Conservation (phyloP, 805 yeast species). For the Naumovozyma baii region DNA sequence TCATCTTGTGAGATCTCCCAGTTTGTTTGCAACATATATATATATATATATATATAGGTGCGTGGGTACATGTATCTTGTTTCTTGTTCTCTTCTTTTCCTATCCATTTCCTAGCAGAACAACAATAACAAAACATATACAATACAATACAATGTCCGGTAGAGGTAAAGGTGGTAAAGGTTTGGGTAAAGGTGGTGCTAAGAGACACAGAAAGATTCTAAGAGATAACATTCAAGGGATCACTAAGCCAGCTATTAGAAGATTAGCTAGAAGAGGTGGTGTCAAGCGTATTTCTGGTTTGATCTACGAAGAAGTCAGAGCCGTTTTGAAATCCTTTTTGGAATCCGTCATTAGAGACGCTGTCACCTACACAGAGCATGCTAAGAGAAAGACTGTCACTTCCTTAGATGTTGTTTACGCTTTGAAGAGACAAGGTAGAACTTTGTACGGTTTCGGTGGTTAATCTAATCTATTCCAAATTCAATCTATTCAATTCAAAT, state of each 20-base stretch:
- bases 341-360: constrained; percentile 98
- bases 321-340: constrained; percentile 88
- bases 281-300: constrained; percentile 99
- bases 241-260: constrained; percentile 99
- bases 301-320: constrained; percentile 98
- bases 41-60: background rate
- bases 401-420: constrained; percentile 98
- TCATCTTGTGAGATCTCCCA: background rate
- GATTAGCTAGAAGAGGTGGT: constrained; percentile 99
- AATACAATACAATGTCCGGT: constrained; percentile 63
- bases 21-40: background rate
- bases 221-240: constrained; percentile 99
- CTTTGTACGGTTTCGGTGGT: constrained; percentile 99
- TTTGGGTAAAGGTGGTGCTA: constrained; percentile 99
- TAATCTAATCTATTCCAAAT: too few relatives aligned
- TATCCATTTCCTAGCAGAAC: background rate
- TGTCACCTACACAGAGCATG: constrained; percentile 99
- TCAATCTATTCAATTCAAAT: too few relatives aligned
- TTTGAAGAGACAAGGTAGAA: constrained; percentile 99
- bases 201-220: constrained; percentile 98
- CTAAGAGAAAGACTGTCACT: constrained; percentile 99
- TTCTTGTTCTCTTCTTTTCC: background rate
- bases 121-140: constrained; percentile 8
- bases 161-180: constrained; percentile 99
- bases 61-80: background rate